A percentile compares a stretch with the other conserved stretches of the same genome.
Evolutionary conservation across 257 asterid genomes (phyloP).

Genomic region (Forsythia suspensa): DNA sequence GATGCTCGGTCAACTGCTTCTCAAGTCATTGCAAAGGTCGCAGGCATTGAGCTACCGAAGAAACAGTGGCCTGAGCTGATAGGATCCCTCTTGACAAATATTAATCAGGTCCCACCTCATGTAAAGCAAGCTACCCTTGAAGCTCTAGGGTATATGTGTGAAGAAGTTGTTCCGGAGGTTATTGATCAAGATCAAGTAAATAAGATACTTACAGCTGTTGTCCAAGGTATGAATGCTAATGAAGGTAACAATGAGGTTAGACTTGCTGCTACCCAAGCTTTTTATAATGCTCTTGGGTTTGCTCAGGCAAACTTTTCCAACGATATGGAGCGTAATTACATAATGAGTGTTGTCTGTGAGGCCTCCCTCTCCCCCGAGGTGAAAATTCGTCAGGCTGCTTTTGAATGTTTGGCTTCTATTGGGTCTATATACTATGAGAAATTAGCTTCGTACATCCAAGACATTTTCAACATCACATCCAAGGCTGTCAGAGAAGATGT

Average conservation of each 20-base stretch:
- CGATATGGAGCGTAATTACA: not conserved
- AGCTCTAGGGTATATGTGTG: too few relatives aligned
- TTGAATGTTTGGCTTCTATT: constrained; percentile 6
- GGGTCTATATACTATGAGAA: not conserved
- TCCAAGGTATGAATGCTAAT: too few relatives aligned
- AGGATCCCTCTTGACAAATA: too few relatives aligned
- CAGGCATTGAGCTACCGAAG: too few relatives aligned
- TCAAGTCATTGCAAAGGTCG: not conserved
- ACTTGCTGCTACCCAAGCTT: too few relatives aligned
- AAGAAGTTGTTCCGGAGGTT: too few relatives aligned
- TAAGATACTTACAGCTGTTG: too few relatives aligned
- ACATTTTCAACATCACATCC: not conserved
- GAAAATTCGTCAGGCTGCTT: not conserved
- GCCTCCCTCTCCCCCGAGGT: not conserved
- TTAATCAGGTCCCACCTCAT: too few relatives aligned
- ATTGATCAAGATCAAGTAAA: too few relatives aligned
- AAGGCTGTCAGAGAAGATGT: constrained; percentile 3
- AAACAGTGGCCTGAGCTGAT: too few relatives aligned
- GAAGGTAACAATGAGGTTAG: too few relatives aligned
- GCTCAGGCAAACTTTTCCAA: not conserved
- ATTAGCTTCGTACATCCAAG: not conserved
- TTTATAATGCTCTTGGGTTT: constrained; percentile 1
- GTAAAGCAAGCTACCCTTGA: too few relatives aligned
- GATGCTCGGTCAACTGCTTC: constrained; percentile 7
- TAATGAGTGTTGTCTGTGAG: constrained; percentile 9